Evolutionary conservation across 2,329 filamentous ascomycete species (phyloP), one percentile per base, ranked within the genome.

Genomic region (Ophiocordyceps camponoti-rufipedis): DNA sequence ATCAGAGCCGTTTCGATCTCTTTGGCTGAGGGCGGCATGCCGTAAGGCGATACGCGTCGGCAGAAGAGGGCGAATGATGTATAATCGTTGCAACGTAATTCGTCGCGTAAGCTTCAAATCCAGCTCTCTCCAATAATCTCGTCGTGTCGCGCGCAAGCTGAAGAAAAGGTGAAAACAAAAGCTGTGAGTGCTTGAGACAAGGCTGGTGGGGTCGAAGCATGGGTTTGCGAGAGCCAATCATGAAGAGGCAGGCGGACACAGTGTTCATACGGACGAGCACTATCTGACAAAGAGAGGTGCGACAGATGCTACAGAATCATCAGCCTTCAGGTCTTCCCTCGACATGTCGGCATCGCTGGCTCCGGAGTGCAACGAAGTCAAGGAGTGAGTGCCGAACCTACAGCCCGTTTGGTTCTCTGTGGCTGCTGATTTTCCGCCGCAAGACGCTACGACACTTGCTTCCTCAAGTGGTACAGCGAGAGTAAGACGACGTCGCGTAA

Each of bases 391-490:
- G 6, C 16, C 2, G 10, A 7, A 13, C 13, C 4, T 32, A 10
- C 16, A 13, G 31, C 14, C 28, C 8, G 6, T 19, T 18, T 35
- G 4, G 7, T 10, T 1, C 5, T 11, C 14, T 28, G 11, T 5
- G 41, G 19, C 16, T 9, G 4, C 13, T 29, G 7, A 28, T 12
- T 11, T 44, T 28, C 3, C 49, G 7, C 11, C 29, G n/a, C n/a
- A 3, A 95, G 88, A 61, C 85, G 81, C 55, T 98, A 98, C 60
- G 91, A 98, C 62, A 88, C 82, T 45, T 98, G 91, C 67, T 98
- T 98, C 61, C 69, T 98, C 51, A 96, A 94, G 66, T 98, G 91
- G 91, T 98, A 98, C 63, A 95, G 88, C 59, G 91, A 98, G 66
- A 96, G 91, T 95, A 71, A 48, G 81, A 44, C 48, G 47, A 5